Evolutionary conservation across 441 rosid genomes (phyloP).

Genomic region (Adansonia rubrostipa): DNA sequence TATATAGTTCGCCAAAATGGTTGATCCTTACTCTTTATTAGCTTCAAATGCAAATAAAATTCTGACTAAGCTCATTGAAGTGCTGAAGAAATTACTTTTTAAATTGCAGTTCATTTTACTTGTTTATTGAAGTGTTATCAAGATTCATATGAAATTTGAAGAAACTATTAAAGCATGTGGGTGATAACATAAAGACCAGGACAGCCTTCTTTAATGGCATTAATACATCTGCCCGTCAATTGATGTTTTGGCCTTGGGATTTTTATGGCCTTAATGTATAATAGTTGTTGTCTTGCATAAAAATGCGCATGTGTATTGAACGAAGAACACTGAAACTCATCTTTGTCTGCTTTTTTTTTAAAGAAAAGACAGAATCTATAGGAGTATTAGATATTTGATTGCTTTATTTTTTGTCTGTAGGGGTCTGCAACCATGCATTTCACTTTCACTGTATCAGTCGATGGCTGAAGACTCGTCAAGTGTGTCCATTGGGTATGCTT

Average conservation of each 20-base stretch:
- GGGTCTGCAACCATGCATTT: conserved; percentile 94
- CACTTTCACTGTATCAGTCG: conserved; percentile 98
- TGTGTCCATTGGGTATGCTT: conserved; percentile 80
- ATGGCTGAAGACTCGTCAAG: conserved; percentile 98
- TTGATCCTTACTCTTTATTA: neutral
- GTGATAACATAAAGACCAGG: neutral
- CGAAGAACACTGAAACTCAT: neutral
- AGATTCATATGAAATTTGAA: neutral
- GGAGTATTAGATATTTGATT: neutral
- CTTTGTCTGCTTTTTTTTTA: neutral
- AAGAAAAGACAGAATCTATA: neutral
- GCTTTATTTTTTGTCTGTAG: conserved; percentile 38
- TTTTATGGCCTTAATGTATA: neutral
- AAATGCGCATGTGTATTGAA: neutral
- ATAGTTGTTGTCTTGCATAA: neutral
- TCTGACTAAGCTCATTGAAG: neutral
- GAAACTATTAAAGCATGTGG: neutral
- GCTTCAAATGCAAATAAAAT: neutral
- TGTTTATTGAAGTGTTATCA: neutral
- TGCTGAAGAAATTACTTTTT: neutral
- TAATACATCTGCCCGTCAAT: neutral
- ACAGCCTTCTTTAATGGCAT: neutral
- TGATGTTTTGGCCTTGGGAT: neutral
- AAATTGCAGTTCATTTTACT: neutral
- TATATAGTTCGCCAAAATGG: neutral